Evolutionary conservation across 139 green algal genomes (phyloP), one percentile per base, ranked within the genome.

Genomic region (Chlorokybus atmophyticus): DNA sequence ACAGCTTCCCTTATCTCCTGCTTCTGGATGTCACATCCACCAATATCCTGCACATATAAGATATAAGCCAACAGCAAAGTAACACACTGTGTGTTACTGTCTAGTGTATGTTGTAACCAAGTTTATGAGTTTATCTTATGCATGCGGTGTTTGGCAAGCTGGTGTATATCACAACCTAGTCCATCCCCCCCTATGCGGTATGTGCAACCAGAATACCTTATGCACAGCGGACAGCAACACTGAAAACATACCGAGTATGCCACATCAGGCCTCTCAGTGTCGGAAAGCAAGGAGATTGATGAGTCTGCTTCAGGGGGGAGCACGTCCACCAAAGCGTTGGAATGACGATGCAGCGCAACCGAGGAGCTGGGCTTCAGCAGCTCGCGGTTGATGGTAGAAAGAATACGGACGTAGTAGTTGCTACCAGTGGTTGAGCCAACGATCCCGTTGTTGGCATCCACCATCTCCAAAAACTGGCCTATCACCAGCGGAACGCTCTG

Each of bases 1-100:
- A 99, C 92, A n/a, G 91, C 91, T 79, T 99, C 92, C 65, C 96
- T 96, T 62, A 99, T 98, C 77, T 99, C 91, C 74, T 88, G 79
- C 41, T 94, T 86, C 74, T 96, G 89, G 49, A 80, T 71, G 59
- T 97, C 90, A 42, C 94, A 77, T 0, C 90, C 90, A 28, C 90
- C 90, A 47, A 97, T 92, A 62, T 99, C 92, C 63, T 71, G 63
- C 7, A 24, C 3, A n/a, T n/a, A n/a, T n/a, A n/a, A n/a, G n/a
- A n/a, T n/a, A n/a, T n/a, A n/a, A n/a, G n/a, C n/a, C n/a, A n/a
- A n/a, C n/a, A n/a, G n/a, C n/a, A n/a, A n/a, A n/a, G n/a, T n/a
- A n/a, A n/a, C n/a, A n/a, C n/a, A n/a, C n/a, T n/a, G n/a, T n/a
- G n/a, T n/a, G n/a, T n/a, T n/a, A n/a, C n/a, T n/a, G n/a, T n/a